Percentiles rank a stretch among this genome's conserved stretches.
These are phyloP conservation scores for Solanum etuberosum DNA, from an alignment of 257 asterid genomes.

Conservation along the genomic window DNA sequence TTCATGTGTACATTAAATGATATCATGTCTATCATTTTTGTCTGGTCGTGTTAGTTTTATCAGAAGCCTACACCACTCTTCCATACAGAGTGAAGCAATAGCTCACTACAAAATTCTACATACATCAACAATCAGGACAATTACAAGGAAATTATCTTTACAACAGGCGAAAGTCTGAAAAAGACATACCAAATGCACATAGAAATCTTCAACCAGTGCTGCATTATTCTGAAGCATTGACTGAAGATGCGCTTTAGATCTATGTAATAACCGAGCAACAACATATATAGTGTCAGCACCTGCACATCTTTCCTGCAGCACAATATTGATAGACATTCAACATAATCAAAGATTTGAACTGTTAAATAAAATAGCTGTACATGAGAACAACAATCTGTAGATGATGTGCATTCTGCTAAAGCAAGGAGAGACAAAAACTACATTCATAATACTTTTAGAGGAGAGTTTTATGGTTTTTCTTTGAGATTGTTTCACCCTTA, in stretches of 20 bases:
- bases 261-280: constrained; percentile 89
- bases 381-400: neutral
- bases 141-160: neutral
- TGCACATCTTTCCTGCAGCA: constrained; percentile 98
- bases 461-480: neutral
- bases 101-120: neutral
- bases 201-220: constrained; percentile 81
- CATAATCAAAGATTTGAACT: constrained; percentile 2
- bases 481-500: neutral
- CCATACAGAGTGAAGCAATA: neutral
- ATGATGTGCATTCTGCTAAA: neutral
- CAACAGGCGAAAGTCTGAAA: neutral
- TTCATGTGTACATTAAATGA: neutral
- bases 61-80: neutral
- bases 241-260: constrained; percentile 85
- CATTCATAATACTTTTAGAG: neutral
- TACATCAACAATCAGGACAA: neutral
- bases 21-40: neutral
- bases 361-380: neutral
- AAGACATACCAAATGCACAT: constrained; percentile 62
- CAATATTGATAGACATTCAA: constrained; percentile 10
- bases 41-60: neutral
- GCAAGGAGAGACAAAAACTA: neutral
- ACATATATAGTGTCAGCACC: constrained; percentile 84
- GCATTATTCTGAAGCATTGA: constrained; percentile 76